phyloP scores from a whole-genome alignment of 2,329 filamentous ascomycete species.

The Alternaria sp. region DNA sequence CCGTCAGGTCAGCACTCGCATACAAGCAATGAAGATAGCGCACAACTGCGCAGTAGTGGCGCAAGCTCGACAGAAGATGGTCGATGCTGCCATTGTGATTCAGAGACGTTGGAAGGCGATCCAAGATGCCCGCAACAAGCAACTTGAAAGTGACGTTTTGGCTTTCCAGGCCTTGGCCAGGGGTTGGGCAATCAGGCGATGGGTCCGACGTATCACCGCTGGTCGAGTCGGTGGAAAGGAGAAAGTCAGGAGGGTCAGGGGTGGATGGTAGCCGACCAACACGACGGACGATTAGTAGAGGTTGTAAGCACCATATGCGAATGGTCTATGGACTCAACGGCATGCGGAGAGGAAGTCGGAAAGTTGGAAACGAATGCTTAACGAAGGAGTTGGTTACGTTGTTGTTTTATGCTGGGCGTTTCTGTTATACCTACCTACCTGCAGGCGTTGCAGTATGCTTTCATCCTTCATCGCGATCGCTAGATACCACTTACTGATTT shows the following conservation, averaged over 20 bases:
- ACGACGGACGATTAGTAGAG: not conserved
- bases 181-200: slow-evolving; percentile 52
- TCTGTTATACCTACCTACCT: not conserved
- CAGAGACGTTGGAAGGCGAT: slow-evolving; percentile 57
- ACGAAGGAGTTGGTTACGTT: not conserved
- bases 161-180: slow-evolving; percentile 56
- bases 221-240: slow-evolving; percentile 43
- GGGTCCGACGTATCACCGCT: slow-evolving; percentile 35
- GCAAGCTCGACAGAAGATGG: slow-evolving; percentile 53
- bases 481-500: slow-evolving; percentile 3
- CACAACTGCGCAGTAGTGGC: slow-evolving; percentile 60
- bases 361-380: not conserved
- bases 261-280: slow-evolving; percentile 42
- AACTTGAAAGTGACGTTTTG: slow-evolving; percentile 50
- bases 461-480: slow-evolving; percentile 1
- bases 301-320: not conserved
- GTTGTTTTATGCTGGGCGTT: slow-evolving; percentile 2
- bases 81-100: slow-evolving; percentile 53
- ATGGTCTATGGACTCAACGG: not conserved
- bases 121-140: slow-evolving; percentile 45
- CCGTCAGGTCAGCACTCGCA: slow-evolving; percentile 41
- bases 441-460: slow-evolving; percentile 2
- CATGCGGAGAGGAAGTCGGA: not conserved
- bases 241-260: slow-evolving; percentile 47
- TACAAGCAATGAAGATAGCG: slow-evolving; percentile 55